Evolutionary conservation across 75 land plant genomes (phyloP).

Genomic region (Chamaecyparis obtusa): DNA sequence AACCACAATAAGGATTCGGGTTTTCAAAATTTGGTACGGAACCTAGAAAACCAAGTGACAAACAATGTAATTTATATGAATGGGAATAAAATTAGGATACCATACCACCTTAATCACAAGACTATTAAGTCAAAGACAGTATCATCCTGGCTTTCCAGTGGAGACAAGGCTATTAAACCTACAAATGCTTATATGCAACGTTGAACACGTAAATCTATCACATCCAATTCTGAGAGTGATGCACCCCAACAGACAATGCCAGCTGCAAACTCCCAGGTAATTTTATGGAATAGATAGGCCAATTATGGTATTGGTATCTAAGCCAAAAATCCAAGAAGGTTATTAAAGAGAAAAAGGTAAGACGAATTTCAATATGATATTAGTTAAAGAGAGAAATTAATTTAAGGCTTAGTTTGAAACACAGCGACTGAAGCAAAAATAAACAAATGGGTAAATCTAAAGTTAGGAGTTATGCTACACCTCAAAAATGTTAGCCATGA

Average conservation of each 20-base stretch:
- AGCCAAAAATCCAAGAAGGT: background rate
- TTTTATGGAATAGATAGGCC: too few species aligned
- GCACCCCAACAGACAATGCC: too few species aligned
- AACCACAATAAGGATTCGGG: too few species aligned
- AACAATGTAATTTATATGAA: background rate
- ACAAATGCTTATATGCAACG: too few species aligned
- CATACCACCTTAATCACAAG: too few species aligned
- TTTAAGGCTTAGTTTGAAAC: background rate
- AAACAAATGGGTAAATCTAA: background rate
- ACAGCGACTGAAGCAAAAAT: background rate
- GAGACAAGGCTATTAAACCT: too few species aligned
- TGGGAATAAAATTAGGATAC: background rate
- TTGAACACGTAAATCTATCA: too few species aligned
- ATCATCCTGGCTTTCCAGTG: too few species aligned
- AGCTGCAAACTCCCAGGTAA: too few species aligned
- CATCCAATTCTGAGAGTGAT: too few species aligned
- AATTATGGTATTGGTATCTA: too few species aligned
- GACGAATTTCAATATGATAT: background rate
- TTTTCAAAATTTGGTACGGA: background rate
- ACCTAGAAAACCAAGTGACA: background rate
- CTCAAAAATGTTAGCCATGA: background rate
- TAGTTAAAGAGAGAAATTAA: background rate
- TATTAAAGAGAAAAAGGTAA: background rate
- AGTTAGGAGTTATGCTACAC: background rate
- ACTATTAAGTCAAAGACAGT: too few species aligned